Conservation (phyloP, 2,329 filamentous ascomycete species). For the Clonostachys chloroleuca region DNA sequence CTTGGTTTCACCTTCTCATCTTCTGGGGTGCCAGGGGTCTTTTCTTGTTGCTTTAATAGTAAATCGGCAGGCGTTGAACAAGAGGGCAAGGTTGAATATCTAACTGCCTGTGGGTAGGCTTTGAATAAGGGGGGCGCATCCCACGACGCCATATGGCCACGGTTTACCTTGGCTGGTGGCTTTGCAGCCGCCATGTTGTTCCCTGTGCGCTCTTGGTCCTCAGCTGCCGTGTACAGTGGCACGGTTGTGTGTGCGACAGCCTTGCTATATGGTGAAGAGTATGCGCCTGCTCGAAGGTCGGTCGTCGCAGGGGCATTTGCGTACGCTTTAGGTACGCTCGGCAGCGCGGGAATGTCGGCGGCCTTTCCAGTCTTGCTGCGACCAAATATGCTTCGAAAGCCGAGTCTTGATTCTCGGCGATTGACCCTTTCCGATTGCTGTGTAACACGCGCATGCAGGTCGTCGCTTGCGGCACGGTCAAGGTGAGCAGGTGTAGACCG, state of each 20-base stretch:
- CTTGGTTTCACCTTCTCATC: conserved; percentile 28
- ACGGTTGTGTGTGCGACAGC: conserved; percentile 10
- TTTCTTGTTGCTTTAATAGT: conserved; percentile 58
- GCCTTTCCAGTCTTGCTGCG: conserved; percentile 33
- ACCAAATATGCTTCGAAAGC: conserved; percentile 42
- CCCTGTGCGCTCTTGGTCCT: neutral
- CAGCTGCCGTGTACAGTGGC: conserved; percentile 9
- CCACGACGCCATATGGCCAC: conserved; percentile 40
- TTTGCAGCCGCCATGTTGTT: neutral
- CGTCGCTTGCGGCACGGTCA: too few relatives aligned
- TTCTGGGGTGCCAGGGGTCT: conserved; percentile 21
- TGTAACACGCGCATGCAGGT: neutral
- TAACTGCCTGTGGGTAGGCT: conserved; percentile 79
- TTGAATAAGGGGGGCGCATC: conserved; percentile 77
- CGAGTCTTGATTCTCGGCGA: conserved; percentile 40
- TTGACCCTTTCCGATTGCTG: conserved; percentile 20
- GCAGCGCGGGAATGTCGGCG: conserved; percentile 18
- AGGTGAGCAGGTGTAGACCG: too few relatives aligned
- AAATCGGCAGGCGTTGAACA: conserved; percentile 65
- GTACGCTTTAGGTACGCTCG: conserved; percentile 16
- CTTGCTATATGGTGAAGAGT: conserved; percentile 1
- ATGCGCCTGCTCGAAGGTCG: neutral
- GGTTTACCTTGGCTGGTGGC: neutral
- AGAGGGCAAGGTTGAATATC: conserved; percentile 65
- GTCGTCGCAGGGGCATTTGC: neutral